phyloP scores from a whole-genome alignment of 306 rosid genomes.

The Neltuma alba region DNA sequence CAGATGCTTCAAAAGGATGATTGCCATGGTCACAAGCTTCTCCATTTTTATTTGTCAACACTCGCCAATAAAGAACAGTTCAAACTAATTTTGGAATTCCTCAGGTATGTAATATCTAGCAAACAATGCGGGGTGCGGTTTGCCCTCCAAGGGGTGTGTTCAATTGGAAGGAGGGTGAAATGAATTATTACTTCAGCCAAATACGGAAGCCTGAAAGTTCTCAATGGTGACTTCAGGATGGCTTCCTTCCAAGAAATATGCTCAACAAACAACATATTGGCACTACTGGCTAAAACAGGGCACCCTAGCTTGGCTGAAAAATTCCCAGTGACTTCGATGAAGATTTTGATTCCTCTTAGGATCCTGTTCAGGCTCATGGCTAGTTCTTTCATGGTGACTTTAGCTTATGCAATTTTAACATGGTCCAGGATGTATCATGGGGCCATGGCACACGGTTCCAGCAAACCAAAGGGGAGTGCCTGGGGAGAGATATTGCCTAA shows the following conservation, averaged over 20 bases:
- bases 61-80: background rate
- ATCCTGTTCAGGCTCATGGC: background rate
- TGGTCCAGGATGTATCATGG: background rate
- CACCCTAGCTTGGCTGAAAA: background rate
- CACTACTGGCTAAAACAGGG: background rate
- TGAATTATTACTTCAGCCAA: background rate
- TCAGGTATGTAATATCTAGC: background rate
- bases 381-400: background rate
- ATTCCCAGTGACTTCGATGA: background rate
- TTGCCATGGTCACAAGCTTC: background rate
- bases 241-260: background rate
- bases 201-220: background rate
- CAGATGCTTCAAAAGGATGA: background rate
- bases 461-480: slow-evolving; percentile 2
- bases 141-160: background rate
- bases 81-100: background rate
- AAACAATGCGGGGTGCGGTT: background rate
- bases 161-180: background rate
- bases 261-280: background rate
- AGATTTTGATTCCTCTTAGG: background rate
- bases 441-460: background rate
- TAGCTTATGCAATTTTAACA: background rate
- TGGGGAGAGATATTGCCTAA: background rate
- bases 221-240: background rate
- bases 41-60: background rate